A percentile compares a stretch with the other conserved stretches of the same genome.
Evolutionary conservation across 2,329 filamentous ascomycete species (phyloP).

Genomic region (Aspergillus sp.): DNA sequence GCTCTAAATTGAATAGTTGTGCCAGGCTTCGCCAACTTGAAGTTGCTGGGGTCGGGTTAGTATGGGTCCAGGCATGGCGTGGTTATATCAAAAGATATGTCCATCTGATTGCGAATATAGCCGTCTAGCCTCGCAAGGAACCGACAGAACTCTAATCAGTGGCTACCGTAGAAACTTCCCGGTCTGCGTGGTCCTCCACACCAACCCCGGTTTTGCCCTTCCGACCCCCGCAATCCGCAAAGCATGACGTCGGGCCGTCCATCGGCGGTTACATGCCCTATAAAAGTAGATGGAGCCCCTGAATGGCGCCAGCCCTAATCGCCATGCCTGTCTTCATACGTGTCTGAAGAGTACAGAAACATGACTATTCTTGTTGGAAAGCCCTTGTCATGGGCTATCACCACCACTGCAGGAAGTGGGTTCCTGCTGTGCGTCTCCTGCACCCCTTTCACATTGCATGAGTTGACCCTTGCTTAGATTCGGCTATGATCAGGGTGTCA

Average conservation of each 20-base stretch:
- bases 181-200: not conserved
- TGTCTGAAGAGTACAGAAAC: not conserved
- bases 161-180: not conserved
- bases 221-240: not conserved
- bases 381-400: slow-evolving; percentile 47
- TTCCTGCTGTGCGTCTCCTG: slow-evolving; percentile 41
- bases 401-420: slow-evolving; percentile 46
- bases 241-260: not conserved
- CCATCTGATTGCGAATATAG: not conserved
- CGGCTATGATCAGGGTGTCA: slow-evolving; percentile 45
- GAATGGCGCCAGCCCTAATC: not conserved
- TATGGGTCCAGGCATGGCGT: not conserved
- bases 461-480: slow-evolving; percentile 23
- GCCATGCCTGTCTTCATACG: not conserved
- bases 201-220: slow-evolving; percentile 7
- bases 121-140: not conserved
- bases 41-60: not conserved
- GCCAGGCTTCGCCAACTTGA: not conserved
- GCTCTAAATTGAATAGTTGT: not conserved
- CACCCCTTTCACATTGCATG: slow-evolving; percentile 9
- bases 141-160: not conserved
- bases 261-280: not conserved
- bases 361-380: slow-evolving; percentile 32
- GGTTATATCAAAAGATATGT: not conserved
- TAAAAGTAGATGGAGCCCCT: slow-evolving; percentile 7